Conservation (phyloP, 208 protist species). For the Wallacemonas sp. region DNA sequence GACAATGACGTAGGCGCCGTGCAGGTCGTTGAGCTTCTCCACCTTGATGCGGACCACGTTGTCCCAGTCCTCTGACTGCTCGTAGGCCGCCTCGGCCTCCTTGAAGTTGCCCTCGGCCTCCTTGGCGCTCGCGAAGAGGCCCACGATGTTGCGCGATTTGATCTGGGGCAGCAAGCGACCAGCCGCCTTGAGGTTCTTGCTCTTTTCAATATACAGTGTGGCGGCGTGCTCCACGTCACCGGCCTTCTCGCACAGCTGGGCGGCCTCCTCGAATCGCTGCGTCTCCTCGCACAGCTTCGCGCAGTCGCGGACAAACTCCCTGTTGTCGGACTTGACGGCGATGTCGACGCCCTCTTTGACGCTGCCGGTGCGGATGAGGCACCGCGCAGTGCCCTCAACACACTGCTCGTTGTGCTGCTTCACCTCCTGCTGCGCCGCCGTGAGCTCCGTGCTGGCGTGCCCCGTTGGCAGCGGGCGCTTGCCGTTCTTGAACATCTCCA, state of each 20-base stretch:
- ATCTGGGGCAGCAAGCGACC: slow-evolving; percentile 86
- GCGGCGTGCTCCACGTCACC: slow-evolving; percentile 91
- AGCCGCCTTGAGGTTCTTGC: slow-evolving; percentile 92
- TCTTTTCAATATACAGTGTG: slow-evolving; percentile 93
- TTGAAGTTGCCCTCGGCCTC: slow-evolving; percentile 87
- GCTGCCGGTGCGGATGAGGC: slow-evolving; percentile 87
- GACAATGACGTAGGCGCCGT: slow-evolving; percentile 95
- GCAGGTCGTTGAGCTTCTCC: slow-evolving; percentile 92
- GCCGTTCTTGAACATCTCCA: slow-evolving; percentile 89
- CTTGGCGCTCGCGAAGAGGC: slow-evolving; percentile 89
- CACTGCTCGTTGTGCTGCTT: slow-evolving; percentile 83
- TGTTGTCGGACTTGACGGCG: slow-evolving; percentile 70
- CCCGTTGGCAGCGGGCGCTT: slow-evolving; percentile 65
- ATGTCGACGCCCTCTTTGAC: slow-evolving; percentile 82
- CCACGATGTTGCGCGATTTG: slow-evolving; percentile 94
- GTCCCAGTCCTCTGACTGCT: slow-evolving; percentile 94
- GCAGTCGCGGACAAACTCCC: slow-evolving; percentile 87
- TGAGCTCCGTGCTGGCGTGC: slow-evolving; percentile 77
- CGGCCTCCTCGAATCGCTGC: slow-evolving; percentile 94
- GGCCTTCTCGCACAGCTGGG: slow-evolving; percentile 94
- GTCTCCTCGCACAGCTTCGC: slow-evolving; percentile 92
- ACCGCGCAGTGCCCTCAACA: slow-evolving; percentile 85
- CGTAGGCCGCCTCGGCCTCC: slow-evolving; percentile 94
- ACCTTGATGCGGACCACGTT: slow-evolving; percentile 96
- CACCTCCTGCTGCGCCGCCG: slow-evolving; percentile 68